Base-by-base conservation (phyloP, 257 asterid species). In the Nicotiana otophora region DNA sequence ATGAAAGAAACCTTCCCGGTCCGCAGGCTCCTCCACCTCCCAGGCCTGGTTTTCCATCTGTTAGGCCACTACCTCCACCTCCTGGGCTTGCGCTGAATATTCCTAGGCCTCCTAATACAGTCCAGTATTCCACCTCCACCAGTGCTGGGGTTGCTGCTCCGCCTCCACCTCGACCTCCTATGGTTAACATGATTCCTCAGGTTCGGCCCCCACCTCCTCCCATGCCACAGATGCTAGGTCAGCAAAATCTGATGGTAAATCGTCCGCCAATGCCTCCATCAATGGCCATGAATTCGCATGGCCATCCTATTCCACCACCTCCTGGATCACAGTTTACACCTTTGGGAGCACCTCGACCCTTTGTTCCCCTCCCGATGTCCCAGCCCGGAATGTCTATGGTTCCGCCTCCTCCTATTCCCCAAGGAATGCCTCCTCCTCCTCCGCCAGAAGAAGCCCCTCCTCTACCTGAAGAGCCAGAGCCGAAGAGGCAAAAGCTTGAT, bases 371-470 rank as follows among this genome's bases (percentile, higher is more conserved):
- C 36, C 92, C 89, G 46, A 87, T 94, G 88, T 84, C 97, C 39
- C 98, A 93, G 83, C 90, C 89, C 54, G 95, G 95, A 81, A 86
- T 94, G 97, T 83, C 84, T 67, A 88, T 61, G 51, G 12, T 42
- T 42, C 51, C 12, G 4, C 51, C 51, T 42, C 51, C 51, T 42
- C 51, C 51, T 42, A 91, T 93, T 94, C 92, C 86, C 61, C 92
- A 86, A 57, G 95, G 93, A 70, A 88, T 94, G 90, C 94, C 93
- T 10, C 98, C 95, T 0, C 90, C 87, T 12, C 98, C 98, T 57
- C 97, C 96, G 15, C 97, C 95, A 17, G 97, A 93, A 83, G 98
- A 93, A 85, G 97, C 97, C 68, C 98, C 97, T 15, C 98, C 26
- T 23, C 26, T 23, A 23, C 26, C 26, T 23, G 26, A 23, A 23